Conservation (phyloP, 108 stramenopile genomes). For the Bacterosira constricta region DNA sequence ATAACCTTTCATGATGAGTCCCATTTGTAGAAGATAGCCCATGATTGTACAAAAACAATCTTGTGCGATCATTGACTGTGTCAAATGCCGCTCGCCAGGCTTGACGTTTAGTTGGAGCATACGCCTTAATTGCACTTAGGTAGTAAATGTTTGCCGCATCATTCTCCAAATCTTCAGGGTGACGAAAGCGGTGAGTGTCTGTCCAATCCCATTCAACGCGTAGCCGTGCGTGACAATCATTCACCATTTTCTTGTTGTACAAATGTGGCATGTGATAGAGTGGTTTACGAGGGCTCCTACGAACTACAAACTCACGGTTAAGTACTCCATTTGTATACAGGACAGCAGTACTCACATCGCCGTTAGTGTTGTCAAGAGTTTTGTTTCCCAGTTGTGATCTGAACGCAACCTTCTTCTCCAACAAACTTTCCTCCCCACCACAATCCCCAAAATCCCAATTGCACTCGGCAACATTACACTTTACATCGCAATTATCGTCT, state of each 20-base stretch:
- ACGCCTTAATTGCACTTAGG: not conserved
- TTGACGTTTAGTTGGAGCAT: not conserved
- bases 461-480: not conserved
- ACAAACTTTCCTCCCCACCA: not conserved
- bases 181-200: not conserved
- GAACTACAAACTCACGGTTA: not conserved
- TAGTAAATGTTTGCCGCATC: not conserved
- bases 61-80: not conserved
- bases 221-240: not conserved
- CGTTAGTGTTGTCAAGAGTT: not conserved
- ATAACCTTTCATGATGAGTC: no score
- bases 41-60: no score
- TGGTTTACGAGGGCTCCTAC: not conserved
- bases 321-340: not conserved
- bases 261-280: not conserved
- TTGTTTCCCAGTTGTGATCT: not conserved
- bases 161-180: not conserved
- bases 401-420: not conserved
- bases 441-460: constrained; percentile 3
- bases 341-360: not conserved
- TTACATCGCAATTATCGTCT: not conserved
- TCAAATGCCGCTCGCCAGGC: constrained; percentile 2
- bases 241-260: not conserved
- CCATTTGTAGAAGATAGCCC: no score
- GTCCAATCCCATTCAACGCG: not conserved